phyloP scores from a whole-genome alignment of 1,284 basidiomycete genomes.

The Ceratobasidium sp. region DNA sequence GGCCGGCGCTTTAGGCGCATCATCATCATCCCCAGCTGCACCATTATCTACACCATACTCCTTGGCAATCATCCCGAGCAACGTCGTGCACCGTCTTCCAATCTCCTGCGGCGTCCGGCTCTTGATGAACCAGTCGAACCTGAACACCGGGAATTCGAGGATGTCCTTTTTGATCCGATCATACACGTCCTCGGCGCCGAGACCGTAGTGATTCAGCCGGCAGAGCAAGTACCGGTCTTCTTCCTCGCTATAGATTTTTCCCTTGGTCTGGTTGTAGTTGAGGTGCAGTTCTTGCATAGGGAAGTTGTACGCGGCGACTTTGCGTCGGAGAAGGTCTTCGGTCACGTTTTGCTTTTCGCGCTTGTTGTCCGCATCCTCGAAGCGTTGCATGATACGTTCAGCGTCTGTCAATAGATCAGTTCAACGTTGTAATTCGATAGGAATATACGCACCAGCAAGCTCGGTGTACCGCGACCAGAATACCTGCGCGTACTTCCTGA shows the following conservation, averaged over 20 bases:
- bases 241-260: slow-evolving; percentile 96
- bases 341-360: slow-evolving; percentile 88
- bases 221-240: slow-evolving; percentile 97
- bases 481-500: slow-evolving; percentile 83
- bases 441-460: slow-evolving; percentile 73
- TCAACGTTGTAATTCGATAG: neutral
- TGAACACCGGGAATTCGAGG: slow-evolving; percentile 94
- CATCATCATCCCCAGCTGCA: slow-evolving; percentile 68
- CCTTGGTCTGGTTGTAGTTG: slow-evolving; percentile 94
- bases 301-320: slow-evolving; percentile 84
- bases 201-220: slow-evolving; percentile 91
- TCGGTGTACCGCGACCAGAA: slow-evolving; percentile 94
- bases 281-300: slow-evolving; percentile 97
- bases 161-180: slow-evolving; percentile 98
- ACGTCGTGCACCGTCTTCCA: slow-evolving; percentile 88
- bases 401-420: slow-evolving; percentile 65
- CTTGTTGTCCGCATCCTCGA: slow-evolving; percentile 87
- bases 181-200: slow-evolving; percentile 92
- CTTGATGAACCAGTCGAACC: slow-evolving; percentile 99
- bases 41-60: slow-evolving; percentile 73
- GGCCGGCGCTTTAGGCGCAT: slow-evolving; percentile 54
- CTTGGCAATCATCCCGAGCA: slow-evolving; percentile 93
- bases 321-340: slow-evolving; percentile 80
- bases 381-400: slow-evolving; percentile 83
- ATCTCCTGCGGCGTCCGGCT: slow-evolving; percentile 92